Evolutionary conservation across 1,139 yeast species (phyloP).

Genomic region (Nakaseomyces bracarensis): DNA sequence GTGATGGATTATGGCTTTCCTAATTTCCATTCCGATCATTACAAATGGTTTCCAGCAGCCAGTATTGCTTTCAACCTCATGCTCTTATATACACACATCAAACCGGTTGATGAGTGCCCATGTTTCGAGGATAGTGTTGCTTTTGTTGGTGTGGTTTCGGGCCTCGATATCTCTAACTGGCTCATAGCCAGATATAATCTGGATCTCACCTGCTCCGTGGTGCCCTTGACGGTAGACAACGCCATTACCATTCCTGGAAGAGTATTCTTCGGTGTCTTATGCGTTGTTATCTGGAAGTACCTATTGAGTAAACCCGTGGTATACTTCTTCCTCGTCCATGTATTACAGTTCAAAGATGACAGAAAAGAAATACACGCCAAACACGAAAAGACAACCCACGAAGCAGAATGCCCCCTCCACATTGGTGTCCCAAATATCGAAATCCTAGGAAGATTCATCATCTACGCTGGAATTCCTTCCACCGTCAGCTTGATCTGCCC

Average conservation of each 20-base stretch:
- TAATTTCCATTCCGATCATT: conserved; percentile 19
- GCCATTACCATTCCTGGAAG: conserved; percentile 10
- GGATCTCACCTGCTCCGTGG: conserved; percentile 8
- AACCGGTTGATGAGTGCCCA: conserved; percentile 90
- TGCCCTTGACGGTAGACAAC: neutral
- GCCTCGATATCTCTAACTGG: conserved; percentile 37
- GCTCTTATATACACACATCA: conserved; percentile 62
- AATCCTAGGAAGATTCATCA: conserved; percentile 25
- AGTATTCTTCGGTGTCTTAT: conserved; percentile 23
- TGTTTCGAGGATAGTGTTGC: conserved; percentile 95
- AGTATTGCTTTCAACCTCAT: conserved; percentile 38
- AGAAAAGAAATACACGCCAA: conserved; percentile 10
- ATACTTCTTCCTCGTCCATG: conserved; percentile 14
- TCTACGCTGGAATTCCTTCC: conserved; percentile 30
- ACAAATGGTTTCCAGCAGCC: conserved; percentile 34
- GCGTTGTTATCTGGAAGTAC: conserved; percentile 27
- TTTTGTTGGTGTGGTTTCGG: conserved; percentile 79
- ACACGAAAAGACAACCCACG: conserved; percentile 8
- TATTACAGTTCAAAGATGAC: conserved; percentile 22
- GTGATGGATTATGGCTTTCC: conserved; percentile 14
- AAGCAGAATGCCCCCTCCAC: conserved; percentile 21
- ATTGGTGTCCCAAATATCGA: conserved; percentile 25
- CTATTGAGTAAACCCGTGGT: conserved; percentile 22
- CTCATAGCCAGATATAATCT: conserved; percentile 11
- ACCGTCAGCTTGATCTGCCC: conserved; percentile 25